These are phyloP conservation scores for Brassica cretica DNA, from an alignment of 345 rosid species.

Conservation along the genomic window DNA sequence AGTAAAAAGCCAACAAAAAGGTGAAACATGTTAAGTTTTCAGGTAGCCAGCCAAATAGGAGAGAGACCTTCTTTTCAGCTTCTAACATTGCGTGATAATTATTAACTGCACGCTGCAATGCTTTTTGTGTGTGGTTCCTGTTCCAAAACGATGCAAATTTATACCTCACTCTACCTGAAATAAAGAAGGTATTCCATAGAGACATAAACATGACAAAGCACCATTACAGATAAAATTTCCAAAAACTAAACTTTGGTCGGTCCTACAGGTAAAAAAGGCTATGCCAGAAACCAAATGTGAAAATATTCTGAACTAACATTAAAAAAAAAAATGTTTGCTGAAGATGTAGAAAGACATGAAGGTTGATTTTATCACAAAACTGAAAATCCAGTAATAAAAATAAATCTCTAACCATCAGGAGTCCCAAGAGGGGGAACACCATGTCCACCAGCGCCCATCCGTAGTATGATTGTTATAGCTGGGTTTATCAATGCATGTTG, in stretches of 20 bases:
- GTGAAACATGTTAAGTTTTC: neutral
- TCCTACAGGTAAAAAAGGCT: constrained; percentile 22
- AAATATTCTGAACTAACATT: neutral
- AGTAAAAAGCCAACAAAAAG: constrained; percentile 26
- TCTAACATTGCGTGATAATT: constrained; percentile 70
- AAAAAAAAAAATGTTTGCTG: neutral
- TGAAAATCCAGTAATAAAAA: constrained; percentile 12
- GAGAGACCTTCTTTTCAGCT: constrained; percentile 86
- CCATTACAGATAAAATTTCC: constrained; percentile 13
- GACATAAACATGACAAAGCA: constrained; percentile 36
- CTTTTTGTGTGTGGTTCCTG: constrained; percentile 88
- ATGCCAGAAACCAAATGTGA: constrained; percentile 7
- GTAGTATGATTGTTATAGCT: constrained; percentile 87
- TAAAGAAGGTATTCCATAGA: constrained; percentile 33
- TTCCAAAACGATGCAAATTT: constrained; percentile 99
- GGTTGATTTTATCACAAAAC: neutral
- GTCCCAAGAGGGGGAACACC: constrained; percentile 99
- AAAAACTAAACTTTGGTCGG: constrained; percentile 17
- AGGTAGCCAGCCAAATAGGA: neutral
- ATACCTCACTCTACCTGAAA: constrained; percentile 98
- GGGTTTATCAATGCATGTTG: constrained; percentile 99
- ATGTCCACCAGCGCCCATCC: constrained; percentile 99
- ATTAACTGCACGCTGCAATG: constrained; percentile 73
- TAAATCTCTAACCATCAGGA: constrained; percentile 76
- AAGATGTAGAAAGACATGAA: constrained; percentile 14